A percentile compares a stretch with the other conserved stretches of the same genome.
Evolutionary conservation across 2,329 filamentous ascomycete genomes (phyloP).

Genomic region (Ceratocystis huliohia): DNA sequence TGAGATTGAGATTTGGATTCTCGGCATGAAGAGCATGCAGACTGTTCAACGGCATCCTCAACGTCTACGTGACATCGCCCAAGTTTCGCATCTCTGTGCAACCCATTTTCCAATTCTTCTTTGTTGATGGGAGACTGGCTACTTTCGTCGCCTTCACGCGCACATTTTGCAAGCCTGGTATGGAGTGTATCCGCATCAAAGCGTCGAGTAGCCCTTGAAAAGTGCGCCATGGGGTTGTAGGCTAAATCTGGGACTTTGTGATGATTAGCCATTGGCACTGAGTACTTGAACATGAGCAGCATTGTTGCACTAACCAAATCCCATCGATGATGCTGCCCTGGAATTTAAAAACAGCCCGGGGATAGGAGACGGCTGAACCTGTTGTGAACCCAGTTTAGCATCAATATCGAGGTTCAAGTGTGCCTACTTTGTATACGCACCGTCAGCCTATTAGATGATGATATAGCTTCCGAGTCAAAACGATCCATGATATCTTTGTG

Average conservation of each 20-base stretch:
- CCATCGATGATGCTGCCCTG: slow-evolving; percentile 23
- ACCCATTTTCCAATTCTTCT: background rate
- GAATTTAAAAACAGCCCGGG: slow-evolving; percentile 29
- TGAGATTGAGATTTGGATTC: background rate
- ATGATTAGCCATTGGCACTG: slow-evolving; percentile 20
- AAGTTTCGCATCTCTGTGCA: background rate
- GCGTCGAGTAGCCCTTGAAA: background rate
- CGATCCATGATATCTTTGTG: slow-evolving; percentile 40
- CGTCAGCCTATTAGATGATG: slow-evolving; percentile 28
- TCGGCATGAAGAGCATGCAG: background rate
- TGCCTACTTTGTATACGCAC: slow-evolving; percentile 22
- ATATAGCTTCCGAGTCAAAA: slow-evolving; percentile 43
- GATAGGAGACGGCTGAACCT: slow-evolving; percentile 29
- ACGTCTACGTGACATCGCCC: background rate
- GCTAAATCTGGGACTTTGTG: slow-evolving; percentile 38
- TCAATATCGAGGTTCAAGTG: background rate
- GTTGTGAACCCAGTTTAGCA: background rate
- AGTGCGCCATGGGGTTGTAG: slow-evolving; percentile 37
- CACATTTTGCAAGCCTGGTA: background rate
- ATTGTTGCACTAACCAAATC: slow-evolving; percentile 22
- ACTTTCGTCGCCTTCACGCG: background rate
- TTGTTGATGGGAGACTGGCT: background rate
- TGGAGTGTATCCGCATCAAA: background rate
- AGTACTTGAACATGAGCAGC: background rate
- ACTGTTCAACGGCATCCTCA: background rate